phyloP scores from a whole-genome alignment of 805 yeast genomes.

The Cyberlindnera mrakii region DNA sequence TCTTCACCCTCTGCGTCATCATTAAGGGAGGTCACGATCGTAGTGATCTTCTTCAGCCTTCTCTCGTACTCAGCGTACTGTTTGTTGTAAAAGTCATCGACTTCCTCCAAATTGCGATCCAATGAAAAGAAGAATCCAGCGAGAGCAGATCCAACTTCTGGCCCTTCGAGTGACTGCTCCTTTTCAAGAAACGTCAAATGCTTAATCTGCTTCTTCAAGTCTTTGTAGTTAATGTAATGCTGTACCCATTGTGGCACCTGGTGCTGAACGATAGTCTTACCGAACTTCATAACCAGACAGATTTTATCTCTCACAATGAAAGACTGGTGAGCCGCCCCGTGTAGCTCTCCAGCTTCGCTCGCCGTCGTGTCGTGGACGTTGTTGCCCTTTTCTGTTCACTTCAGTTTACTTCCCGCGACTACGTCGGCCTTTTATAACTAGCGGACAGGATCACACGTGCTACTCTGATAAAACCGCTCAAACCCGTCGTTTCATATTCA shows the following conservation, averaged over 20 bases:
- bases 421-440: too few relatives aligned
- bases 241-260: slow-evolving; percentile 91
- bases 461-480: too few relatives aligned
- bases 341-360: too few relatives aligned
- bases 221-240: slow-evolving; percentile 80
- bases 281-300: slow-evolving; percentile 17
- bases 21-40: slow-evolving; percentile 29
- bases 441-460: too few relatives aligned
- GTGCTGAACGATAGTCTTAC: slow-evolving; percentile 50
- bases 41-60: slow-evolving; percentile 46
- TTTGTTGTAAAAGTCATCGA: slow-evolving; percentile 69
- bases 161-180: slow-evolving; percentile 26
- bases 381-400: too few relatives aligned
- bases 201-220: slow-evolving; percentile 74
- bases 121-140: slow-evolving; percentile 70
- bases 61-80: slow-evolving; percentile 72
- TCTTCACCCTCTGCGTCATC: slow-evolving; percentile 44
- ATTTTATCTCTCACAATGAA: too few relatives aligned
- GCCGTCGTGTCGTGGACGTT: too few relatives aligned
- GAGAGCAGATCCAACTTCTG: slow-evolving; percentile 39
- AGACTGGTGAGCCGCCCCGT: background rate
- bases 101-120: slow-evolving; percentile 77
- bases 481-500: too few relatives aligned
- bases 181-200: slow-evolving; percentile 37
- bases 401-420: too few relatives aligned